A percentile compares a stretch with the other conserved stretches of the same genome.
Conservation (phyloP, 2,329 filamentous ascomycete species). For the Aspergillus pseudoviridinutans region DNA sequence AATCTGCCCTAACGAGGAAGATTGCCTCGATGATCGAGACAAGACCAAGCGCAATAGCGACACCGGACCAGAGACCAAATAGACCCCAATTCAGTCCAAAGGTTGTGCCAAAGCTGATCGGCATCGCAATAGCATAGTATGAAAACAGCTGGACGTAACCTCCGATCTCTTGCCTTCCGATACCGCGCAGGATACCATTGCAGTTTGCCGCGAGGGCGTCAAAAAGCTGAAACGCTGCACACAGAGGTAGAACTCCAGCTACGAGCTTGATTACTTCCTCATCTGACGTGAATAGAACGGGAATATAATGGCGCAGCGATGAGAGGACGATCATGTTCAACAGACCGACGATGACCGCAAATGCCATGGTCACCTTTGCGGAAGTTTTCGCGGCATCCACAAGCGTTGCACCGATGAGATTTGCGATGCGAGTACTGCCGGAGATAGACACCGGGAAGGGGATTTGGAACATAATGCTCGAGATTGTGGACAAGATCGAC, state of each 20-base stretch:
- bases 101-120: slow-evolving; percentile 71
- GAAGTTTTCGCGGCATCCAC: slow-evolving; percentile 75
- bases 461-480: slow-evolving; percentile 80
- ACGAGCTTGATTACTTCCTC: slow-evolving; percentile 65
- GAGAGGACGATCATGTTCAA: slow-evolving; percentile 72
- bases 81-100: slow-evolving; percentile 77
- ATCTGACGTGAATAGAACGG: slow-evolving; percentile 73
- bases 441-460: slow-evolving; percentile 90
- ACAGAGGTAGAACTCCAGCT: slow-evolving; percentile 68
- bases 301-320: slow-evolving; percentile 67
- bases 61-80: slow-evolving; percentile 75
- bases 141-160: slow-evolving; percentile 82
- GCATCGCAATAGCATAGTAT: slow-evolving; percentile 83
- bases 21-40: slow-evolving; percentile 54
- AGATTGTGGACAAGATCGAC: slow-evolving; percentile 74
- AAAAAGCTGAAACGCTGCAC: slow-evolving; percentile 84
- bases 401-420: slow-evolving; percentile 82
- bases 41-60: slow-evolving; percentile 64
- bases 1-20: slow-evolving; percentile 54
- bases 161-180: slow-evolving; percentile 84
- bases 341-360: slow-evolving; percentile 67
- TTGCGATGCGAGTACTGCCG: slow-evolving; percentile 81
- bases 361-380: slow-evolving; percentile 69
- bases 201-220: slow-evolving; percentile 76
- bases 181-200: slow-evolving; percentile 78